phyloP scores from a whole-genome alignment of 2,329 filamentous ascomycete genomes.

The Arthrobotrys sinensis region DNA sequence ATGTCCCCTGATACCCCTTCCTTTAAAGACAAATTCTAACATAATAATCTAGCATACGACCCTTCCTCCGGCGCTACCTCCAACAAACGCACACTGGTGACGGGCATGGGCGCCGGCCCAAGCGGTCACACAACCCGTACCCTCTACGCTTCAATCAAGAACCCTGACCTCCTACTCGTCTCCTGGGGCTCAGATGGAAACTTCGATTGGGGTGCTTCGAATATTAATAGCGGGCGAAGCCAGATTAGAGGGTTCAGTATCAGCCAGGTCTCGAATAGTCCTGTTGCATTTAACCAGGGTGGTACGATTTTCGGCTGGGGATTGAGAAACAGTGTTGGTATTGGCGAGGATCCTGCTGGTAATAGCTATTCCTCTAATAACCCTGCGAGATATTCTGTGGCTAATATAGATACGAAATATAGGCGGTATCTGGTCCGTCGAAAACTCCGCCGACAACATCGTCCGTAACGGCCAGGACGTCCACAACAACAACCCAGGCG shows the following conservation, averaged over 20 bases:
- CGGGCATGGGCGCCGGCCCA: constrained; percentile 72
- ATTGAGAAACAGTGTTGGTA: constrained; percentile 79
- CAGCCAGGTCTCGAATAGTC: constrained; percentile 68
- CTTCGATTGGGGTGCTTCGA: constrained; percentile 73
- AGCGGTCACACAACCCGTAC: constrained; percentile 78
- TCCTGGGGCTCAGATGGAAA: constrained; percentile 77
- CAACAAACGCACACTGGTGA: constrained; percentile 72
- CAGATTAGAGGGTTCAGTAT: constrained; percentile 78
- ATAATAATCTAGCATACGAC: constrained; percentile 76
- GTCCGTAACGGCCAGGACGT: constrained; percentile 74
- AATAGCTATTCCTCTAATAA: neutral
- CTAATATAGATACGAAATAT: constrained; percentile 62
- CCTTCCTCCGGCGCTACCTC: constrained; percentile 70
- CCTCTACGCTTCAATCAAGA: constrained; percentile 74
- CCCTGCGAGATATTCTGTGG: constrained; percentile 18
- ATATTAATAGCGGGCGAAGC: constrained; percentile 74
- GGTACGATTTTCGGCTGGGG: constrained; percentile 76
- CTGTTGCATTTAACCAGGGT: constrained; percentile 71
- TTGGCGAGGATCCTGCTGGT: constrained; percentile 73
- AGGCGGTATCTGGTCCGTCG: constrained; percentile 75
- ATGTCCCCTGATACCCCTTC: neutral
- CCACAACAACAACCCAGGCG: constrained; percentile 79
- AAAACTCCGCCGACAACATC: constrained; percentile 80
- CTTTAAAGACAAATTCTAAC: constrained; percentile 24
- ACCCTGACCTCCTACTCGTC: constrained; percentile 75